These are phyloP conservation scores for Keithomyces neogunnii DNA, from an alignment of 2,329 filamentous ascomycete genomes.

Conservation along the genomic window DNA sequence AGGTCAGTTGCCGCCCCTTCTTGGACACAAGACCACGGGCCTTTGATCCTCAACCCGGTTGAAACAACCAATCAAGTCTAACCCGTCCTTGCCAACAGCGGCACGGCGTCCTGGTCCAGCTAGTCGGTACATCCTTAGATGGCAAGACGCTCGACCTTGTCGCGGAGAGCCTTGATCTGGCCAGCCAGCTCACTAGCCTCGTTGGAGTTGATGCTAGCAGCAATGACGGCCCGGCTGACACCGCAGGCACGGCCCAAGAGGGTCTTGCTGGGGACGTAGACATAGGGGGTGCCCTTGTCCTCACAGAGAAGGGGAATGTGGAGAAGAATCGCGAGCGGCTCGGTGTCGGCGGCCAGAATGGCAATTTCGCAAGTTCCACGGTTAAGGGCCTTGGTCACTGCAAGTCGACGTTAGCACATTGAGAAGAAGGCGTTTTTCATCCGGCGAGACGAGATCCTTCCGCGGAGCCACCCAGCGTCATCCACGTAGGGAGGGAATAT, in stretches of 20 bases:
- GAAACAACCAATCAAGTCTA: no score
- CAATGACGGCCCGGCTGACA: slow-evolving; percentile 81
- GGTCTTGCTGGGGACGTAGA: slow-evolving; percentile 70
- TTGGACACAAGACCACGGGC: no score
- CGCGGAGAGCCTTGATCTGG: slow-evolving; percentile 82
- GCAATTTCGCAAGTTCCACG: slow-evolving; percentile 85
- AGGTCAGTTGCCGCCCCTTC: no score
- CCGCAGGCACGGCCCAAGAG: slow-evolving; percentile 83
- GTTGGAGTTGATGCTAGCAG: slow-evolving; percentile 82
- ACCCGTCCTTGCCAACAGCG: no score
- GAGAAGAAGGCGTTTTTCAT: no score
- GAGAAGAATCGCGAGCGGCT: slow-evolving; percentile 77
- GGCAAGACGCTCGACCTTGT: slow-evolving; percentile 92
- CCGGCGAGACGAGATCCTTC: background rate
- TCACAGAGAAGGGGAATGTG: slow-evolving; percentile 85
- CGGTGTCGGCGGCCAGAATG: slow-evolving; percentile 81
- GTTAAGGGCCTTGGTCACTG: slow-evolving; percentile 75
- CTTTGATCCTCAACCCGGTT: no score
- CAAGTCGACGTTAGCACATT: slow-evolving; percentile 3
- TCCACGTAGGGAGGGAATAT: no score
- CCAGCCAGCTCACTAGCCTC: slow-evolving; percentile 79
- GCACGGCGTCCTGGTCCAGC: background rate
- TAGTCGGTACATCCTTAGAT: slow-evolving; percentile 51
- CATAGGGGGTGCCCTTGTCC: slow-evolving; percentile 60
- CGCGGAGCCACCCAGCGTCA: no score